phyloP scores from a whole-genome alignment of 1,284 basidiomycete genomes.

The Pascua guehoae region DNA sequence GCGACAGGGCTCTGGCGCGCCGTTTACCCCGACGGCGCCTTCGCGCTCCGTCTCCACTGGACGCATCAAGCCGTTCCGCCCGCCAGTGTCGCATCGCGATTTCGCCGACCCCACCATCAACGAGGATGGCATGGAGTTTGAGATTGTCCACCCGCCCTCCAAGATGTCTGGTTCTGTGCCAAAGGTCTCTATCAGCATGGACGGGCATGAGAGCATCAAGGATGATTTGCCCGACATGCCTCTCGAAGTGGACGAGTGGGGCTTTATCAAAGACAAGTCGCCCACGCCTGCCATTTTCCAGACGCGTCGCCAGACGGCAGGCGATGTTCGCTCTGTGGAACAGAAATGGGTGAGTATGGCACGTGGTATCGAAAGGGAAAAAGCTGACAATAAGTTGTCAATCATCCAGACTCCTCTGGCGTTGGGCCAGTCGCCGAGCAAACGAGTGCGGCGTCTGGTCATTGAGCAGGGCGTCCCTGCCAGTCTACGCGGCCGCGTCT shows the following conservation, averaged over 20 bases:
- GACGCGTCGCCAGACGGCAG: slow-evolving; percentile 22
- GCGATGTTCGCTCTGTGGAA: slow-evolving; percentile 37
- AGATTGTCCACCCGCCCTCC: slow-evolving; percentile 42
- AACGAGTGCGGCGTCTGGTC: slow-evolving; percentile 76
- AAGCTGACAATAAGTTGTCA: slow-evolving; percentile 53
- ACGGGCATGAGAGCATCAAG: slow-evolving; percentile 5
- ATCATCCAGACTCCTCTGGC: slow-evolving; percentile 63
- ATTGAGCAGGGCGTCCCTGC: slow-evolving; percentile 73
- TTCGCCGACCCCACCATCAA: slow-evolving; percentile 42
- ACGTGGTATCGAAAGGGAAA: slow-evolving; percentile 1
- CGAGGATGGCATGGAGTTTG: slow-evolving; percentile 46
- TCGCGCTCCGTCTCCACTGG: too few relatives aligned
- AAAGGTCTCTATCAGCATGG: slow-evolving; percentile 1
- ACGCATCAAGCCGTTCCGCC: slow-evolving; percentile 7
- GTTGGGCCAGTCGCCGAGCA: slow-evolving; percentile 67
- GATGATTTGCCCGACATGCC: neutral
- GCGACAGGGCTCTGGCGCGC: too few relatives aligned
- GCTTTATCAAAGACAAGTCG: slow-evolving; percentile 37
- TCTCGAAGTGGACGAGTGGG: slow-evolving; percentile 39
- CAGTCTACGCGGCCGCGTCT: slow-evolving; percentile 77
- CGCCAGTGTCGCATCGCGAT: slow-evolving; percentile 41
- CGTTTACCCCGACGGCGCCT: too few relatives aligned
- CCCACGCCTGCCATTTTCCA: slow-evolving; percentile 40
- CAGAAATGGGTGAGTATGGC: slow-evolving; percentile 39
- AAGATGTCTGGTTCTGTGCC: neutral